Percentiles rank a stretch among this genome's conserved stretches.
These are phyloP conservation scores for Pythium plurisporium DNA, from an alignment of 352 stramenopile species.

Conservation along the genomic window DNA sequence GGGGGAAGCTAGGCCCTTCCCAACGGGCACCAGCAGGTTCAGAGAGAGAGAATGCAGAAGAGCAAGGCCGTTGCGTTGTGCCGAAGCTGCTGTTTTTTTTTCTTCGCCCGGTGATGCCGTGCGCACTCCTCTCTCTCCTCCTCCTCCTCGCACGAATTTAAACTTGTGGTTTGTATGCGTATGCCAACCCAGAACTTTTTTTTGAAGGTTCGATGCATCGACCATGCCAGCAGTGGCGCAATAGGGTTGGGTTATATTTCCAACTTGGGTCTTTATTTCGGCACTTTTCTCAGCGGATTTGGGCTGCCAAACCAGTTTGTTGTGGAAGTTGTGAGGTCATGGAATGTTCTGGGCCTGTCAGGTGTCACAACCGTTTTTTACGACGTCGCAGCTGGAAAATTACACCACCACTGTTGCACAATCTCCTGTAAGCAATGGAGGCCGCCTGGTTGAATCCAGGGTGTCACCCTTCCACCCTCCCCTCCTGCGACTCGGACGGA, in stretches of 20 bases:
- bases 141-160: conserved; percentile 7
- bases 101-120: conserved; percentile 12
- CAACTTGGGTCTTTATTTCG: conserved; percentile 21
- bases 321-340: conserved; percentile 11
- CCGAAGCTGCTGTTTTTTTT: conserved; percentile 22
- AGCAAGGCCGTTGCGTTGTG: conserved; percentile 26
- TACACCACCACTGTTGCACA: conserved; percentile 12
- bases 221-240: conserved; percentile 9
- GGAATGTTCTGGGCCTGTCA: conserved; percentile 12
- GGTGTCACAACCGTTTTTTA: conserved; percentile 6
- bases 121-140: conserved; percentile 11
- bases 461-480: not conserved
- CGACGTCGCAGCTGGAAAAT: not conserved
- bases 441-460: not conserved
- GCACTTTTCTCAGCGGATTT: conserved; percentile 21
- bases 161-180: conserved; percentile 12
- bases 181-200: conserved; percentile 24
- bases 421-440: conserved; percentile 8
- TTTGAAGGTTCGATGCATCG: conserved; percentile 26
- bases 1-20: conserved; percentile 5
- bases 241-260: conserved; percentile 29
- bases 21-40: conserved; percentile 24
- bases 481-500: too few species aligned
- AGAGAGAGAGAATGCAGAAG: conserved; percentile 16
- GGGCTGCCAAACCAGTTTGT: conserved; percentile 5